Evolutionary conservation across 129 eudicot species (phyloP).

Genomic region (Mikania micrantha): DNA sequence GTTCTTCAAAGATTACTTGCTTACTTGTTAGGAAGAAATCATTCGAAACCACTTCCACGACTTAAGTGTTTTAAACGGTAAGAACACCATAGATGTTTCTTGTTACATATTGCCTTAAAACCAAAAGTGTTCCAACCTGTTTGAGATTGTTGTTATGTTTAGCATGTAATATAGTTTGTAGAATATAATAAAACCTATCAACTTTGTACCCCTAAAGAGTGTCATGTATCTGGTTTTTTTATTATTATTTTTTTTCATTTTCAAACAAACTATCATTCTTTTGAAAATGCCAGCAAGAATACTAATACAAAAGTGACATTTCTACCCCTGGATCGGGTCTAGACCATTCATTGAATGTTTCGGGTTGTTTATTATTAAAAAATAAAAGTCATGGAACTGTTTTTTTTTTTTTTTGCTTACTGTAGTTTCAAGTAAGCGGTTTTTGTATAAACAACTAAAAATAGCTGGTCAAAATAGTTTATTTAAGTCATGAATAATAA

Average conservation of each 20-base stretch:
- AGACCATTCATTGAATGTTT: not conserved
- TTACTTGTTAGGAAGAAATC: constrained; percentile 54
- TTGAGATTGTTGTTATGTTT: constrained; percentile 10
- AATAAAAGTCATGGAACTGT: too few relatives aligned
- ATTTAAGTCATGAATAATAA: not conserved
- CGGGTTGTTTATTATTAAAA: not conserved
- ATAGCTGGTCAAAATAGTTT: not conserved
- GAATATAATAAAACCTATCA: constrained; percentile 21
- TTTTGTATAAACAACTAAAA: not conserved
- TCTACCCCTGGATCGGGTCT: not conserved
- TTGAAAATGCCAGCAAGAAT: too few relatives aligned
- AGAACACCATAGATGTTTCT: constrained; percentile 6
- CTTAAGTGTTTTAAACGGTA: constrained; percentile 11
- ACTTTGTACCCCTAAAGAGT: not conserved
- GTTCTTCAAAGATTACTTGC: constrained; percentile 60
- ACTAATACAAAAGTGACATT: not conserved
- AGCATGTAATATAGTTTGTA: constrained; percentile 25
- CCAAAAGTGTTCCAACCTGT: constrained; percentile 14
- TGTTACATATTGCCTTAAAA: constrained; percentile 1
- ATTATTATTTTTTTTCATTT: not conserved
- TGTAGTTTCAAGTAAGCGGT: not conserved
- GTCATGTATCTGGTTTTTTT: not conserved
- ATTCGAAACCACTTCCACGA: constrained; percentile 30
- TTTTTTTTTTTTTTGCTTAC: too few relatives aligned
- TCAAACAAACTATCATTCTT: too few relatives aligned